Evolutionary conservation across 257 asterid species (phyloP), one percentile per base, ranked within the genome.

Genomic region (Fraxinus quadrangulata): DNA sequence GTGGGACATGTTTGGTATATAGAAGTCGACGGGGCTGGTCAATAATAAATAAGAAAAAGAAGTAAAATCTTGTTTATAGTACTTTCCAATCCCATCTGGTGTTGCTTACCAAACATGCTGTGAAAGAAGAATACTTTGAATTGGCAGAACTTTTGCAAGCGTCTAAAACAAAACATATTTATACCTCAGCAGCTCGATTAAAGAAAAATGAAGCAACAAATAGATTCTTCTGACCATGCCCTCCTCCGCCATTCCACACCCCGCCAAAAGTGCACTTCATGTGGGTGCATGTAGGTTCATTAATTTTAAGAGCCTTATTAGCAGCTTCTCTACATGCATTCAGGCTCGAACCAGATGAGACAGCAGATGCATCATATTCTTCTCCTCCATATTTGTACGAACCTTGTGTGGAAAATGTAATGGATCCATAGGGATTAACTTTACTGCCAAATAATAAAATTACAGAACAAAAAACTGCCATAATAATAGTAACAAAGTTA

Each of bases 211-310:
- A 95, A 71, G 99, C 98, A 72, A 95, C 98, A 67, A 91, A 95
- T 56, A 95, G 86, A 82, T 92, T 93, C 88, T 90, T 95, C 85
- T 88, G 98, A 74, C 98, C 99, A 84, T 95, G 97, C 10, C 98
- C 98, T 67, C 98, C 97, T 37, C 99, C 98, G 42, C 99, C 99
- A 84, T 90, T 95, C 99, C 99, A 95, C 56, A 95, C 84, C 54
- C 97, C 99, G 11, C 98, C 98, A 82, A 95, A 95, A 24, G 99
- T 93, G 81, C 99, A 95, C 84, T 95, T 93, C 97, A 93, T 93
- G 84, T 92, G 97, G 77, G 95, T 88, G 81, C 99, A 95, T 75
- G 88, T 59, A 75, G 97, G 84, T 74, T 88, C 99, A 39, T 92
- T 90, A 75, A 93, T 88, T 86, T 86, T 92, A 82, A 95, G 94